Conservation (phyloP, 305 asterid species). For the Withania somnifera region DNA sequence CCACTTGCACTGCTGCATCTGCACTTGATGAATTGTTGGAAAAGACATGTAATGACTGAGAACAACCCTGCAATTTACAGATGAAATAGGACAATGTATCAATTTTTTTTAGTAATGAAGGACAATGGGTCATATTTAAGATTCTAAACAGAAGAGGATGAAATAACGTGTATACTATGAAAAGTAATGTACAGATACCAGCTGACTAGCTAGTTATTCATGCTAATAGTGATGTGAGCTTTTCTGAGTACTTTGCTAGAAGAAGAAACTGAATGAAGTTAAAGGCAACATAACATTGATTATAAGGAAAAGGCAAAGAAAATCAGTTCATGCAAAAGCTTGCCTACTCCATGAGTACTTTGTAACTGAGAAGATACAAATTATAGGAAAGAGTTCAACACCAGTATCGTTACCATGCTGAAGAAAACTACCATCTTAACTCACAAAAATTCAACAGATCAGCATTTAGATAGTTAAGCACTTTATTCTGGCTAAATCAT, state of each 20-base stretch:
- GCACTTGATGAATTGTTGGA: slow-evolving; percentile 80
- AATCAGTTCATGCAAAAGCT: background rate
- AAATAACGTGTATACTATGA: background rate
- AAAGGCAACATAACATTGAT: background rate
- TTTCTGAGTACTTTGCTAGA: background rate
- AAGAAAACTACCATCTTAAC: background rate
- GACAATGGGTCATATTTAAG: slow-evolving; percentile 7
- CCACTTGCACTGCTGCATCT: slow-evolving; percentile 61
- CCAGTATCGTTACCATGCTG: background rate
- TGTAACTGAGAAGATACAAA: background rate
- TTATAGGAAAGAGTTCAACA: background rate
- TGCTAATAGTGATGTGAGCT: background rate
- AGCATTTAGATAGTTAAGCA: background rate
- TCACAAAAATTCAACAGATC: background rate
- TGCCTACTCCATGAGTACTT: background rate
- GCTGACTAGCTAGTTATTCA: background rate
- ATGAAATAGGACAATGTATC: slow-evolving; percentile 9
- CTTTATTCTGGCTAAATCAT: background rate
- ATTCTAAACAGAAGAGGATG: background rate
- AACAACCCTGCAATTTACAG: slow-evolving; percentile 65
- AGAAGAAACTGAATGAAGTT: background rate
- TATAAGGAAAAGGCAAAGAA: background rate
- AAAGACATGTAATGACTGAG: slow-evolving; percentile 70
- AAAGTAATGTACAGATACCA: background rate
- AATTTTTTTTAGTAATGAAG: background rate